phyloP scores from a whole-genome alignment of 352 stramenopile species.

The Pythium coloratum region DNA sequence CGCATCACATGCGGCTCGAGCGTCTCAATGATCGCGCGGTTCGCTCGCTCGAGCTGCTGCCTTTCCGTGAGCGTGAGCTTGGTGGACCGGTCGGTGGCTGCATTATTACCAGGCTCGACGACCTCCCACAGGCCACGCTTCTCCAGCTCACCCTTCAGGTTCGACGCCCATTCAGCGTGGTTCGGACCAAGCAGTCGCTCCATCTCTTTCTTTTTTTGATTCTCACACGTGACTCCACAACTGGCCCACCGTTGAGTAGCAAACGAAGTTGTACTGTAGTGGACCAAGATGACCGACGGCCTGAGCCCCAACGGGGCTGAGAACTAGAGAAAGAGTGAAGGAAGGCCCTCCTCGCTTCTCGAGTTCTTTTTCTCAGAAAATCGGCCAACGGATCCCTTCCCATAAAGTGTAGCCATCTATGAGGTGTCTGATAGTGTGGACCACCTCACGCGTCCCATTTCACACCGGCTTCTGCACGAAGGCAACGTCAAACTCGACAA shows the following conservation, averaged over 20 bases:
- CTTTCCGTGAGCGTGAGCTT: background rate
- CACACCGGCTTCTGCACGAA: background rate
- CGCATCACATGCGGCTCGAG: constrained; percentile 27
- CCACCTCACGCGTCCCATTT: constrained; percentile 1
- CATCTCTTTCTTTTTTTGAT: constrained; percentile 3
- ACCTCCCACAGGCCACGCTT: constrained; percentile 11
- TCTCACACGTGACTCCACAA: background rate
- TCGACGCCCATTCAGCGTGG: constrained; percentile 10
- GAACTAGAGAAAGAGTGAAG: background rate
- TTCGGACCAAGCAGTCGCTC: constrained; percentile 16
- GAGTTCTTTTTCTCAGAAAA: constrained; percentile 5
- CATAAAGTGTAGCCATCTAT: constrained; percentile 1
- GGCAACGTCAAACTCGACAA: background rate
- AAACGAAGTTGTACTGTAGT: background rate
- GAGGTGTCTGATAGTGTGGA: background rate
- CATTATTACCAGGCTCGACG: constrained; percentile 9
- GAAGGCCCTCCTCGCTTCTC: background rate
- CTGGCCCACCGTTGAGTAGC: background rate
- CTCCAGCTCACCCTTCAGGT: constrained; percentile 9
- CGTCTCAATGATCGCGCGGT: constrained; percentile 19
- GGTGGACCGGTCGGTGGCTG: background rate
- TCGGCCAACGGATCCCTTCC: constrained; percentile 1
- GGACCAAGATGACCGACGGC: background rate
- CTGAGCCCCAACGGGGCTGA: background rate
- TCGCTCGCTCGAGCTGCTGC: constrained; percentile 5